Conservation (phyloP, 2,329 filamentous ascomycete species). For the Trichoderma sp. region DNA sequence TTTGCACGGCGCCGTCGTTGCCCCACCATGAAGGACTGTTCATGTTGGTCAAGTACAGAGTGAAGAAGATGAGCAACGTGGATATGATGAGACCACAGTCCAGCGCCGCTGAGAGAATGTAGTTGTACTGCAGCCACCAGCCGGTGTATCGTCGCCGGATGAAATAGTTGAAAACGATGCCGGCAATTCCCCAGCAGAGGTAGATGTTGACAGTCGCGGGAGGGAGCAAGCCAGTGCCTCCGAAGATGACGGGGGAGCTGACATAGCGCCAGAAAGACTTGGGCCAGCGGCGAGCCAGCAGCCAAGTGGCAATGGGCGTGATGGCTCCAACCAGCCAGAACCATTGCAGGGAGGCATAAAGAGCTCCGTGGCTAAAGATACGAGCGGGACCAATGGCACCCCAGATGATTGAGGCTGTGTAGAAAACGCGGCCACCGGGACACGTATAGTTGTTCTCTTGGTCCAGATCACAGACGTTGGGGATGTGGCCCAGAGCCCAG, state of each 20-base stretch:
- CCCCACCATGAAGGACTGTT: slow-evolving; percentile 62
- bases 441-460: slow-evolving; percentile 58
- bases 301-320: slow-evolving; percentile 62
- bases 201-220: slow-evolving; percentile 71
- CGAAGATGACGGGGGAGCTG: slow-evolving; percentile 67
- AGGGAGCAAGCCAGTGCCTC: slow-evolving; percentile 61
- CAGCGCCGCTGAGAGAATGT: slow-evolving; percentile 68
- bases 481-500: slow-evolving; percentile 62
- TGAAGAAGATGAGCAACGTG: slow-evolving; percentile 68
- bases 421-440: slow-evolving; percentile 56
- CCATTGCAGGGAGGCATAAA: slow-evolving; percentile 65
- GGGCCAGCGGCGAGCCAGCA: slow-evolving; percentile 60
- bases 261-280: slow-evolving; percentile 63
- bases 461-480: slow-evolving; percentile 55
- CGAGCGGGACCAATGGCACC: slow-evolving; percentile 68
- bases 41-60: slow-evolving; percentile 59
- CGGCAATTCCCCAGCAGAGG: slow-evolving; percentile 67
- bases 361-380: slow-evolving; percentile 62
- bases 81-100: slow-evolving; percentile 66
- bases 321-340: slow-evolving; percentile 69
- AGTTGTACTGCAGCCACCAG: slow-evolving; percentile 80
- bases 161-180: slow-evolving; percentile 66
- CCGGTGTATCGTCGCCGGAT: slow-evolving; percentile 63
- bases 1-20: slow-evolving; percentile 48
- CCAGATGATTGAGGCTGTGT: slow-evolving; percentile 70